phyloP scores from a whole-genome alignment of 1,284 basidiomycete genomes.

The Stygiomarasmius scandens region DNA sequence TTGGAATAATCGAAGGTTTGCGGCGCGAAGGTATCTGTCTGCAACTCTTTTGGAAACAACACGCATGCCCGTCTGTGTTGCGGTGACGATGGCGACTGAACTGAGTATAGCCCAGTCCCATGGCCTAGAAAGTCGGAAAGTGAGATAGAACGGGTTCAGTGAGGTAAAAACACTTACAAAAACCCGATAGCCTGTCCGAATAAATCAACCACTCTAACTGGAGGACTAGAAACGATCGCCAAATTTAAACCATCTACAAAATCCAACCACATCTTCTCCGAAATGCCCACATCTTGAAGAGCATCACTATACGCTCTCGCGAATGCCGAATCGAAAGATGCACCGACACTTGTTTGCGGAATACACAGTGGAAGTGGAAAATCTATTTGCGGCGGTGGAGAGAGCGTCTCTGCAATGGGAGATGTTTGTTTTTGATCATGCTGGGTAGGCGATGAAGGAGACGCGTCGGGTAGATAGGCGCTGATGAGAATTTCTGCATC shows the following conservation, averaged over 20 bases:
- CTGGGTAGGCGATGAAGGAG: too few species aligned
- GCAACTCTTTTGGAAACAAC: slow-evolving; percentile 32
- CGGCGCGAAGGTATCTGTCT: slow-evolving; percentile 30
- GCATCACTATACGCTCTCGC: slow-evolving; percentile 21
- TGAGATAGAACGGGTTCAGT: background rate
- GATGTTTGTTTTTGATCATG: too few species aligned
- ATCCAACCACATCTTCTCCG: slow-evolving; percentile 20
- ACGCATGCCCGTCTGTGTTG: slow-evolving; percentile 24
- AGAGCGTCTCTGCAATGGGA: too few species aligned
- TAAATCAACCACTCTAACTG: slow-evolving; percentile 22
- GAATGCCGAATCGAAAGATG: slow-evolving; percentile 22
- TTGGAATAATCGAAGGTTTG: slow-evolving; percentile 28
- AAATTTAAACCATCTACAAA: slow-evolving; percentile 29
- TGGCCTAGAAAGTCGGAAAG: slow-evolving; percentile 14
- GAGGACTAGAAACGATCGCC: slow-evolving; percentile 26
- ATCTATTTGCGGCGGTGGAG: too few species aligned
- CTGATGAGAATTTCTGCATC: too few species aligned
- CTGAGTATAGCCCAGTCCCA: slow-evolving; percentile 28
- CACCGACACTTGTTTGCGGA: slow-evolving; percentile 19
- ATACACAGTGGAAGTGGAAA: slow-evolving; percentile 22
- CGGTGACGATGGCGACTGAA: slow-evolving; percentile 20
- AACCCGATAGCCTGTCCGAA: slow-evolving; percentile 24
- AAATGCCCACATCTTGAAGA: slow-evolving; percentile 19
- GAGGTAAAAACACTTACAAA: slow-evolving; percentile 17
- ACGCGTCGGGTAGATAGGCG: too few species aligned